Conservation (phyloP, 2,329 filamentous ascomycete species). For the Pseudocercospora fijiensis region DNA sequence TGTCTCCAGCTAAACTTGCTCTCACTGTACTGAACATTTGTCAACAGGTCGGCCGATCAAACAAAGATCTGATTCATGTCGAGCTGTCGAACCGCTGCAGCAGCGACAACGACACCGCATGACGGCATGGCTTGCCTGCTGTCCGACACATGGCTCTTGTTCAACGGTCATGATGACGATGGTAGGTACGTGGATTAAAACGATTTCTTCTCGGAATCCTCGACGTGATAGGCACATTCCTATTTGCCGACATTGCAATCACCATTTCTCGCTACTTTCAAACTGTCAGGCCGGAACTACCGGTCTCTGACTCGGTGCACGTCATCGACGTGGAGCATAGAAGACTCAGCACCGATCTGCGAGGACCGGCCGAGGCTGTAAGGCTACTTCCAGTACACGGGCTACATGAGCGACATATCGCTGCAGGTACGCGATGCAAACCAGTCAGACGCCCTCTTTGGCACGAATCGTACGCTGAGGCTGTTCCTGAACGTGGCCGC, state of each 20-base stretch:
- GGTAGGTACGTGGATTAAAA: background rate
- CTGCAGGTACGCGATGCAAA: constrained; percentile 3
- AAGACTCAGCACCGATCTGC: background rate
- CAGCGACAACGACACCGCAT: constrained; percentile 12
- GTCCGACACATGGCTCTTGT: background rate
- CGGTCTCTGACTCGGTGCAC: background rate
- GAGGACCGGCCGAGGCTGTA: background rate
- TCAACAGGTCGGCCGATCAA: constrained; percentile 1
- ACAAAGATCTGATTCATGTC: background rate
- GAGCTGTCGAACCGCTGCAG: constrained; percentile 2
- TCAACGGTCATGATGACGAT: background rate
- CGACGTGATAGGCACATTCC: background rate
- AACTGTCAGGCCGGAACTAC: constrained; percentile 4
- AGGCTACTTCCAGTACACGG: background rate
- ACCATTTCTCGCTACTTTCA: background rate
- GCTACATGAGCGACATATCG: background rate
- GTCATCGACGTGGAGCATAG: background rate
- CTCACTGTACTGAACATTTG: background rate
- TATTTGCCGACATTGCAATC: background rate
- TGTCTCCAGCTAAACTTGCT: background rate
- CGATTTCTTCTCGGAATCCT: background rate
- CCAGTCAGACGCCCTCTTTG: background rate
- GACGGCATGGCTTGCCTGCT: constrained; percentile 1
- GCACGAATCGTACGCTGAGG: background rate
- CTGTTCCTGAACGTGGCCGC: constrained; percentile 5